Percentiles rank a stretch among this genome's conserved stretches.
phyloP scores from a whole-genome alignment of 1,139 yeast species.

The Scheffersomyces lignicola region DNA sequence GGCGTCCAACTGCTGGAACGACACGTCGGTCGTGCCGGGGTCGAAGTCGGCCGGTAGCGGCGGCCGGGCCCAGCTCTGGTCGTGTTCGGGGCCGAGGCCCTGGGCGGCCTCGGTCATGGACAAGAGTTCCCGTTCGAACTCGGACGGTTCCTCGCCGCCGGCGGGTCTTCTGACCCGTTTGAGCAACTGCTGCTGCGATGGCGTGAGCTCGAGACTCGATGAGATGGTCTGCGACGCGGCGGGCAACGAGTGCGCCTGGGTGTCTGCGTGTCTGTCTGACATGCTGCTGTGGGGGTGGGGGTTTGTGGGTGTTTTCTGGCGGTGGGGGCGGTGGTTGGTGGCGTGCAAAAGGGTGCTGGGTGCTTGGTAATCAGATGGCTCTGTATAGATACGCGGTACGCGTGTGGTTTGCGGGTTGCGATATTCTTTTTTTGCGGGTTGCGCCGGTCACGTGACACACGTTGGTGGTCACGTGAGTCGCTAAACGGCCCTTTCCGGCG shows the following conservation, averaged over 20 bases:
- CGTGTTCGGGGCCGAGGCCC: slow-evolving; percentile 32
- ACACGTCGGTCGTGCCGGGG: slow-evolving; percentile 51
- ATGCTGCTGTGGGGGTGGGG: too few relatives aligned
- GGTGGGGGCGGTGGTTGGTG: too few relatives aligned
- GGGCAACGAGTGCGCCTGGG: slow-evolving; percentile 31
- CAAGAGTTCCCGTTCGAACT: slow-evolving; percentile 64
- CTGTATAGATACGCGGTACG: too few relatives aligned
- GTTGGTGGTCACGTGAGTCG: too few relatives aligned
- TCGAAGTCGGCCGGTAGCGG: slow-evolving; percentile 50
- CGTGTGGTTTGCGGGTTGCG: too few relatives aligned
- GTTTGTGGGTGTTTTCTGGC: too few relatives aligned
- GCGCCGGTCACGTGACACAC: too few relatives aligned
- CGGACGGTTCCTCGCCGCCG: slow-evolving; percentile 50
- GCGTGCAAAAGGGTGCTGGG: too few relatives aligned
- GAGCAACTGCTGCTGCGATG: slow-evolving; percentile 33
- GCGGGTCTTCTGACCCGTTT: slow-evolving; percentile 39
- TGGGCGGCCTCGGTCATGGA: slow-evolving; percentile 52
- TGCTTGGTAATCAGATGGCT: too few relatives aligned
- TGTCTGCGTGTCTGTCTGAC: slow-evolving; percentile 1
- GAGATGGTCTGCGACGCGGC: slow-evolving; percentile 34
- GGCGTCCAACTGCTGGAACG: slow-evolving; percentile 92
- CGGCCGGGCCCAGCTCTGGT: slow-evolving; percentile 66
- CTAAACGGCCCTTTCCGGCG: too few relatives aligned
- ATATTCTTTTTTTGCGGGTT: too few relatives aligned
- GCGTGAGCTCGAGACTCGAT: slow-evolving; percentile 20